Evolutionary conservation across 805 yeast genomes (phyloP), one percentile per base, ranked within the genome.

Genomic region (Phaffomyces antillensis): DNA sequence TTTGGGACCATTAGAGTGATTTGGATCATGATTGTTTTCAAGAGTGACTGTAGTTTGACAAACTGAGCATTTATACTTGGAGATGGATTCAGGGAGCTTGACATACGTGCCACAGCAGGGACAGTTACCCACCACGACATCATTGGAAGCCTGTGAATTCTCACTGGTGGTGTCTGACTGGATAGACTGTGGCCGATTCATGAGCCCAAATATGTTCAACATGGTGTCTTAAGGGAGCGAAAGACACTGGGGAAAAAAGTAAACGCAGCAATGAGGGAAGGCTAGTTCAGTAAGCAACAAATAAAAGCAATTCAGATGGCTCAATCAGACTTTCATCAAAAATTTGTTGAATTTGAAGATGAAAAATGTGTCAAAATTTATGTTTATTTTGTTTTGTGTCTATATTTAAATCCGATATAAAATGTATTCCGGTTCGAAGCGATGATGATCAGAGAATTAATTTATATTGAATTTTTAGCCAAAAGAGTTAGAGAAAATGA

Each of bases 11-110:
- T 32, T 18, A 6, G 8, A 16, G 2, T 4, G 7, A 28, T 28
- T 9, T 11, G 4, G 4, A 28, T 12, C 13, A 13, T 11, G 12
- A 11, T 28, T 28, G 13, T 41, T 25, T 11, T 46, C 51, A 16
- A 67, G 41, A 12, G 65, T 49, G 30, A 67, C 65, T 1, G 78
- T 77, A 7, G 82, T 73, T 33, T 68, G 71, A 54, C 95, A 86
- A 5, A 77, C 68, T 0, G 80, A 68, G 56, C 95, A 86, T 46
- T 75, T 72, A 56, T 76, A 80, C 45, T 66, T 71, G 7, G 49
- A 35, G 5, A 62, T 63, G 10, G 54, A 46, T 3, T 59, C 49
- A 0, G 74, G 74, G 40, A 69, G 62, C 42, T 65, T 68, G 28
- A 75, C 52, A 15, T 64, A 45, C 0, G 74, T 66, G 1, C 75